Evolutionary conservation across 495 filamentous ascomycete species (phyloP).

Genomic region (Xylaria sp.): DNA sequence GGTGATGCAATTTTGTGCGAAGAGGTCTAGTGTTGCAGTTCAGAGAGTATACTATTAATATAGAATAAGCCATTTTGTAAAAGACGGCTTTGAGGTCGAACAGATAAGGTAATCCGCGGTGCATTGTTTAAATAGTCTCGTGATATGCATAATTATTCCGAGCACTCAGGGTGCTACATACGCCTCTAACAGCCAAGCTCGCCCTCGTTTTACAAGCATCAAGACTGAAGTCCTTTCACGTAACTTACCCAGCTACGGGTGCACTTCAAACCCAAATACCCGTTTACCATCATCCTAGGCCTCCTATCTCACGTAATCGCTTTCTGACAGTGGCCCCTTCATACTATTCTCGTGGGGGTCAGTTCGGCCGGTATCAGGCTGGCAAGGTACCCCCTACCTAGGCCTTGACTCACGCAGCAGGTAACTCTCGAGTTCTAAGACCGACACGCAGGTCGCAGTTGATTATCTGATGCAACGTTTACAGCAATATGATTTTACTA

Average conservation of each 20-base stretch:
- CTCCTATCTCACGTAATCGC: not conserved
- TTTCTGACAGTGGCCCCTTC: not conserved
- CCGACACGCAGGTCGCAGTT: no score
- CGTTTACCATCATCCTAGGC: not conserved
- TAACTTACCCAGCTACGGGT: not conserved
- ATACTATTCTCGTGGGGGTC: not conserved
- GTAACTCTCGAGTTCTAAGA: not conserved
- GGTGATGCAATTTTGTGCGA: slow-evolving; percentile 34
- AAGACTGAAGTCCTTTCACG: not conserved
- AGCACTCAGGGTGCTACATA: not conserved
- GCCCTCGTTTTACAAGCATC: not conserved
- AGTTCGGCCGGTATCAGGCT: not conserved
- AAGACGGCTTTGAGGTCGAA: not conserved
- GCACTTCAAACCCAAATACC: not conserved
- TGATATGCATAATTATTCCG: not conserved
- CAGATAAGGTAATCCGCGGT: not conserved
- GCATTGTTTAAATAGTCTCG: not conserved
- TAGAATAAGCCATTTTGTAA: not conserved
- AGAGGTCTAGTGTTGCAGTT: not conserved
- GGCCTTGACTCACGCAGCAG: not conserved
- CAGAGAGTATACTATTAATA: no score
- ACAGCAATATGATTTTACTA: not conserved
- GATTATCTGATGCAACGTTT: not conserved
- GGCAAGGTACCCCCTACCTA: not conserved
- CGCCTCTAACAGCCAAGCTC: not conserved